These are phyloP conservation scores for Blastobotrys arbuscula DNA, from an alignment of 1,139 yeast species.

Conservation along the genomic window DNA sequence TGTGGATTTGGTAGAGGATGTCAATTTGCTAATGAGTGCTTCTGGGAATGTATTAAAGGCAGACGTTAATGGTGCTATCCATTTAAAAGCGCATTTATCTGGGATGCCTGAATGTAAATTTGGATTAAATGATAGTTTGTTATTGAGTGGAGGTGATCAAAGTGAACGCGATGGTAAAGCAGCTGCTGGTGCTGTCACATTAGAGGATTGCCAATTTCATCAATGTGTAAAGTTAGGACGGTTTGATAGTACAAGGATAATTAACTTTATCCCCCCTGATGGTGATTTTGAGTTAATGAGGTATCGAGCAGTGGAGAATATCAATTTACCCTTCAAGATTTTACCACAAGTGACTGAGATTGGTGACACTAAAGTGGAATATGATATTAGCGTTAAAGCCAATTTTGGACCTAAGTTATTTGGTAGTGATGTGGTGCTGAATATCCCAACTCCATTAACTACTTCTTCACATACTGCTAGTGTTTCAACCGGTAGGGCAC, in stretches of 20 bases:
- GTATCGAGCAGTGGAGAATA: slow-evolving; percentile 55
- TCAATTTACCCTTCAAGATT: slow-evolving; percentile 67
- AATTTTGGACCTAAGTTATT: slow-evolving; percentile 54
- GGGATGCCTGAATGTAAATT: slow-evolving; percentile 74
- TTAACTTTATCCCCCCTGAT: slow-evolving; percentile 83
- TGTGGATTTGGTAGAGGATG: slow-evolving; percentile 69
- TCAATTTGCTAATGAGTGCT: slow-evolving; percentile 55
- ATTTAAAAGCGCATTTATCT: slow-evolving; percentile 64
- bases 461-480: slow-evolving; percentile 41
- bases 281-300: slow-evolving; percentile 87
- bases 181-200: slow-evolving; percentile 47
- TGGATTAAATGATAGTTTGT: slow-evolving; percentile 49
- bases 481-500: slow-evolving; percentile 60
- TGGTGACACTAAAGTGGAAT: slow-evolving; percentile 48
- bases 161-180: slow-evolving; percentile 14
- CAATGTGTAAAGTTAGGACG: slow-evolving; percentile 72
- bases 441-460: slow-evolving; percentile 67
- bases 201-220: slow-evolving; percentile 84
- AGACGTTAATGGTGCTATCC: slow-evolving; percentile 71
- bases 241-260: slow-evolving; percentile 61
- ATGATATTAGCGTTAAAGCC: slow-evolving; percentile 58
- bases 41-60: slow-evolving; percentile 55
- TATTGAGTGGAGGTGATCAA: slow-evolving; percentile 26
- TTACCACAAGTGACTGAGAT: slow-evolving; percentile 53
- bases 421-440: slow-evolving; percentile 60